Evolutionary conservation across 2,329 filamentous ascomycete species (phyloP), one percentile per base, ranked within the genome.

Genomic region (Cephalotrichum gorgonifer): DNA sequence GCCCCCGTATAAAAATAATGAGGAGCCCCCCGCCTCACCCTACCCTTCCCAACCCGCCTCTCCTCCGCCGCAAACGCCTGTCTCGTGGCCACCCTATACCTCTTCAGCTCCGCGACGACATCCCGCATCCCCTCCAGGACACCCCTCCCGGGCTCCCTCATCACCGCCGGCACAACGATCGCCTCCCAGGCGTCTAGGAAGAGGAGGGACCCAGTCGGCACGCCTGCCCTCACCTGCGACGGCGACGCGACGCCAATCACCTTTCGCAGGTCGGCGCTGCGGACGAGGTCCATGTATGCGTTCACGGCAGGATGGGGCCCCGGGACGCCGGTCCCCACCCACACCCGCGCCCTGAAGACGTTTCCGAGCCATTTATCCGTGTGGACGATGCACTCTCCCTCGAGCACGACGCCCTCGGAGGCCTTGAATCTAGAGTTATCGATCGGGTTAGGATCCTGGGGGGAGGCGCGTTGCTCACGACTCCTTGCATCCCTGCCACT

Each of bases 111-210:
- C 7, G 52, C 58, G 2, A 73, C 52, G 2, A 75, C 71, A 52
- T 74, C 70, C 33, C 52, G 55, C 71, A 74, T 73, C n/a, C 51
- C 56, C 28, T 54, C 49, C 15, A 73, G 51, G 6, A 66, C 60
- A 7, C 39, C 50, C 27, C 47, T 50, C 4, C 56, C 52, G 0
- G 69, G 70, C 22, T 20, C 20, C 33, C 53, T 41, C 14, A 53
- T 51, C 0, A 41, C 47, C 7, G 70, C 69, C 52, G 69, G 60
- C 3, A 76, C 51, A 14, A 77, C 54, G 47, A 76, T 71, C 5
- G 65, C 66, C 51, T 70, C 67, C 77, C 77, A 81, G 0, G 76
- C 76, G 1, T 65, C 67, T 26, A 71, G 64, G 54, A 73, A 79
- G 35, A 81, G 58, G 49, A 67, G 69, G 1, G 65, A 61, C 0